phyloP scores from a whole-genome alignment of 805 yeast species.

The Metschnikowia koreensis region DNA sequence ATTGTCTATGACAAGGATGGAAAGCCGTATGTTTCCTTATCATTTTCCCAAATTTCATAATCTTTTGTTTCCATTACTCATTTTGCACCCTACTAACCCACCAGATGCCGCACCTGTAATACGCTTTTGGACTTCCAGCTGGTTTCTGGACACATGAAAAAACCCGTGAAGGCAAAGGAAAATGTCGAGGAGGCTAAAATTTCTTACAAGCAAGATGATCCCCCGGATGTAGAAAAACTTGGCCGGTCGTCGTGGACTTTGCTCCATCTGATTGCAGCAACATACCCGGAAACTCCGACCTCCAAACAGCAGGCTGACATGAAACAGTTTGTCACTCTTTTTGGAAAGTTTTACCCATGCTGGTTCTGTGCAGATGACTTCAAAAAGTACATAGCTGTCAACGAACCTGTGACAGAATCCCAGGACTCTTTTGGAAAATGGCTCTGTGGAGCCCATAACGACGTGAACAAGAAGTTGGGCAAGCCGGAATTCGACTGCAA shows the following conservation, averaged over 20 bases:
- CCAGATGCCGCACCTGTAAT: slow-evolving; percentile 85
- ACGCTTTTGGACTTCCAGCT: slow-evolving; percentile 73
- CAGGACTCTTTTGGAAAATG: slow-evolving; percentile 84
- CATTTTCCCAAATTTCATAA: neutral
- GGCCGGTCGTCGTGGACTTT: slow-evolving; percentile 93
- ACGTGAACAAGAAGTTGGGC: slow-evolving; percentile 82
- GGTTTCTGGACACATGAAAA: slow-evolving; percentile 36
- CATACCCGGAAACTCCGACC: slow-evolving; percentile 72
- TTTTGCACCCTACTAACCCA: slow-evolving; percentile 9
- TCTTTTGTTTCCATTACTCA: neutral
- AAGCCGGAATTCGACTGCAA: slow-evolving; percentile 84
- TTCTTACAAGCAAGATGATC: slow-evolving; percentile 52
- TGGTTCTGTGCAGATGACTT: slow-evolving; percentile 91
- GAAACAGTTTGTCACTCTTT: slow-evolving; percentile 62
- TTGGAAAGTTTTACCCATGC: slow-evolving; percentile 87
- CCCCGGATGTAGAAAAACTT: slow-evolving; percentile 79
- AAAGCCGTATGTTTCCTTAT: slow-evolving; percentile 67
- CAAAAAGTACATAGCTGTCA: slow-evolving; percentile 51
- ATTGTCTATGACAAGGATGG: slow-evolving; percentile 85
- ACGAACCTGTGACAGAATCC: slow-evolving; percentile 56
- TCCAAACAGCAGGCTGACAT: slow-evolving; percentile 65
- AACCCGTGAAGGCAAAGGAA: slow-evolving; percentile 4
- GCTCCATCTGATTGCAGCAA: slow-evolving; percentile 85
- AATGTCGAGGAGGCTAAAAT: slow-evolving; percentile 3
- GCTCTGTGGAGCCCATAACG: slow-evolving; percentile 95